These are phyloP conservation scores for Beauveria australis DNA, from an alignment of 2,329 filamentous ascomycete species.

Conservation along the genomic window DNA sequence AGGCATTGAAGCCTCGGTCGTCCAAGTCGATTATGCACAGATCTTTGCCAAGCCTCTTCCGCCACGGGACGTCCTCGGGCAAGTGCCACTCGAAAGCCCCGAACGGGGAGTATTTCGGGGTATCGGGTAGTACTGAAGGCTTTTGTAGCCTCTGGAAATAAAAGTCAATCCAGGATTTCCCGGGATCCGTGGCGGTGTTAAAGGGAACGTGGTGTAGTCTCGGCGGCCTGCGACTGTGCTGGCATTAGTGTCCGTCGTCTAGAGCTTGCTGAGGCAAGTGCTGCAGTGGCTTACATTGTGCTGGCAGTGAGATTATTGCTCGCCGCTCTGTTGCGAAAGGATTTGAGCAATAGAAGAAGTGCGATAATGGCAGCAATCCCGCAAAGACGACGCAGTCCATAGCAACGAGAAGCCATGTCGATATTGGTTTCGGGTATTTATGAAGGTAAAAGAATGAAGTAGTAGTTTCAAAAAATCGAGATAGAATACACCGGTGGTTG, in stretches of 20 bases:
- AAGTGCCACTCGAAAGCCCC: slow-evolving; percentile 27
- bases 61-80: slow-evolving; percentile 22
- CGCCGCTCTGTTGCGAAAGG: background rate
- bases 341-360: background rate
- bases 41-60: slow-evolving; percentile 26
- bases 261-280: background rate
- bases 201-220: background rate
- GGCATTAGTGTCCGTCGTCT: background rate
- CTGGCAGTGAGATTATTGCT: background rate
- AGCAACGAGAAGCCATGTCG: background rate
- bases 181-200: slow-evolving; percentile 11
- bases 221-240: background rate
- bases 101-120: slow-evolving; percentile 20
- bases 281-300: background rate
- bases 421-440: background rate
- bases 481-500: background rate
- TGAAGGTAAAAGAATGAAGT: background rate
- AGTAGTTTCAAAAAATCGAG: background rate
- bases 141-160: slow-evolving; percentile 26
- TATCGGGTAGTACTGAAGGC: slow-evolving; percentile 20
- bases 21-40: slow-evolving; percentile 39
- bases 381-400: background rate
- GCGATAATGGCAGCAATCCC: background rate
- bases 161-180: slow-evolving; percentile 21
- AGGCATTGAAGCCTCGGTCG: slow-evolving; percentile 29